Base-by-base conservation (phyloP, 768 basidiomycete genomes). In the Arthromyces matolae region DNA sequence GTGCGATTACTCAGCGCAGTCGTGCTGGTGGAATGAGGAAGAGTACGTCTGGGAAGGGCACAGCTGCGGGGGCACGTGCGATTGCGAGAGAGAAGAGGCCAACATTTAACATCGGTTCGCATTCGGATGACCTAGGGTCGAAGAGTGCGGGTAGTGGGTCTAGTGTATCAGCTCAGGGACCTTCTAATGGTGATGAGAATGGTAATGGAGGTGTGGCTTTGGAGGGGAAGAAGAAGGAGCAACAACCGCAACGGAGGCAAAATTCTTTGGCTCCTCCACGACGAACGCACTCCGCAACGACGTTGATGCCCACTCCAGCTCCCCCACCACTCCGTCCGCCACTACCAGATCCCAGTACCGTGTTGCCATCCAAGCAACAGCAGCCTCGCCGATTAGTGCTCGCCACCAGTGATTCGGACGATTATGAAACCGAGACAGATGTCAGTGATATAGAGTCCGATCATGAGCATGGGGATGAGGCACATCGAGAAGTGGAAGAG, bases 21-120 rank as follows among this genome's bases (percentile, higher is more conserved):
- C 29, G 47, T 14, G 36, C 48, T 31, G 33, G 42, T 1, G 42
- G 42, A 9, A 8, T 47, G 27, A 23, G 51, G 32, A 46, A 36
- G 32, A 50, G 37, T 6, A 46, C 28, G 18, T 46, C 27, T 9
- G 41, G 12, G 1, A 44, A 34, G 32, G 52, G 39, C n/a, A n/a
- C n/a, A n/a, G n/a, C n/a, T n/a, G n/a, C n/a, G n/a, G n/a, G n/a
- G n/a, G n/a, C n/a, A 36, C 48, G 42, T 25, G 32, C 48, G 10
- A 51, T 41, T 14, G 49, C 48, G 19, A 52, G 49, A 27, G 55
- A 54, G 1, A 57, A 51, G 35, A 56, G 63, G 16, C 59, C 69
- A 10, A 68, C 68, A 56, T 82, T 84, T 50, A 79, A 80, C 54
- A 75, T 84, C 46, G 82, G 81, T 2, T 83, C 81, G 14, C 69